A percentile compares a stretch with the other conserved stretches of the same genome.
Conservation (phyloP, 2,329 filamentous ascomycete species). For the Tolypocladium pustulatum region DNA sequence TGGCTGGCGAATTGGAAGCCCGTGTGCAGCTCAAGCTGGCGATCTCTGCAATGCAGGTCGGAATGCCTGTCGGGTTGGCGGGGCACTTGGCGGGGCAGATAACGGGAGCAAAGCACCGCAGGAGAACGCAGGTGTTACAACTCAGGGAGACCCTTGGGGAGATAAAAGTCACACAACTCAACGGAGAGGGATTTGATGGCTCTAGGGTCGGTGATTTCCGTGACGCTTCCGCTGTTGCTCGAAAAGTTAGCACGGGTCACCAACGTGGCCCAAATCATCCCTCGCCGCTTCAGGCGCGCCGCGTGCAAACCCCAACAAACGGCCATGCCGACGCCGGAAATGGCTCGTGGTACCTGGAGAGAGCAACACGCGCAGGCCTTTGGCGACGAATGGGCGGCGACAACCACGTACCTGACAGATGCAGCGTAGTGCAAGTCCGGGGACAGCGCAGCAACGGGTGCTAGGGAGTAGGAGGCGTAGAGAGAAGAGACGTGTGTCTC, state of each 20-base stretch:
- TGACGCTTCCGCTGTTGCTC: neutral
- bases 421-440: too few species aligned
- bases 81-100: neutral
- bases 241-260: neutral
- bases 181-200: neutral
- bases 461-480: neutral
- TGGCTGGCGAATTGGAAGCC: neutral
- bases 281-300: neutral
- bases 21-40: neutral
- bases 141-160: neutral
- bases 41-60: conserved; percentile 3
- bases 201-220: neutral
- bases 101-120: neutral
- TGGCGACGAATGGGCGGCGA: neutral
- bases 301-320: neutral
- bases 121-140: neutral
- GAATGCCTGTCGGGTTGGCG: conserved; percentile 2
- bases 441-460: neutral
- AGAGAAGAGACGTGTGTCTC: neutral
- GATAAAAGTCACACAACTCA: neutral
- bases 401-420: neutral
- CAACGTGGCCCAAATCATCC: neutral
- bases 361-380: neutral
- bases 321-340: neutral
- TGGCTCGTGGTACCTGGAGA: neutral